Percentiles rank a stretch among this genome's conserved stretches.
These are phyloP conservation scores for Globisporangium echinulatum DNA, from an alignment of 352 stramenopile species.

Conservation along the genomic window DNA sequence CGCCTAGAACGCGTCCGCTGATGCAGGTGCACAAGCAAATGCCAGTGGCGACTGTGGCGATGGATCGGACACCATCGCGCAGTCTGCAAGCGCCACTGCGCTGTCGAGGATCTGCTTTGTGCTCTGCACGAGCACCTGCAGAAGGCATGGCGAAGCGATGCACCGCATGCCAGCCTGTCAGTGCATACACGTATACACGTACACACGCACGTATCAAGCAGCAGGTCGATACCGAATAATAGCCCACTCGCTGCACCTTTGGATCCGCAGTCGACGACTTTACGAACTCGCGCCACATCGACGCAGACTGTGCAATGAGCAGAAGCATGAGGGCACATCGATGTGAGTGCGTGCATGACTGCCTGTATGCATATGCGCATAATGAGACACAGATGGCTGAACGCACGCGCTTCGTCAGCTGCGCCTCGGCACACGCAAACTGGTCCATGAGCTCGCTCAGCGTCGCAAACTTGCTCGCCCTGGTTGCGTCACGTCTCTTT, in stretches of 20 bases:
- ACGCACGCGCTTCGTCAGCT: slow-evolving; percentile 45
- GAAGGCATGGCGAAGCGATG: too few relatives aligned
- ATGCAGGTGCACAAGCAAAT: background rate
- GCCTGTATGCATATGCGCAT: background rate
- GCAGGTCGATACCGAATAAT: background rate
- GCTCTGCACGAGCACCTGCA: slow-evolving; percentile 26
- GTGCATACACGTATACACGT: background rate
- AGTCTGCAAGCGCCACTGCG: slow-evolving; percentile 4
- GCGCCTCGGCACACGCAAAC: slow-evolving; percentile 50
- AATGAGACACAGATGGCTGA: background rate
- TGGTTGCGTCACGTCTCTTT: slow-evolving; percentile 3
- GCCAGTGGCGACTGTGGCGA: background rate
- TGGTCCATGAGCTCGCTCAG: slow-evolving; percentile 48
- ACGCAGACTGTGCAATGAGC: slow-evolving; percentile 15
- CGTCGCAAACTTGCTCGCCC: slow-evolving; percentile 26
- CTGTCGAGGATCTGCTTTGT: slow-evolving; percentile 37
- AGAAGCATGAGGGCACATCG: background rate
- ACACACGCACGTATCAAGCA: background rate
- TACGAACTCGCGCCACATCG: slow-evolving; percentile 46
- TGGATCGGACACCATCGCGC: background rate
- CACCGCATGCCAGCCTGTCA: background rate
- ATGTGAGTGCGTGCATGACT: background rate
- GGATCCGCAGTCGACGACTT: slow-evolving; percentile 29
- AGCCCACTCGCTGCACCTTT: slow-evolving; percentile 13
- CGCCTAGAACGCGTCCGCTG: background rate